Percentiles rank a stretch among this genome's conserved stretches.
These are phyloP conservation scores for Sanghuangporus weigelae DNA, from an alignment of 1,284 basidiomycete species.

Conservation along the genomic window DNA sequence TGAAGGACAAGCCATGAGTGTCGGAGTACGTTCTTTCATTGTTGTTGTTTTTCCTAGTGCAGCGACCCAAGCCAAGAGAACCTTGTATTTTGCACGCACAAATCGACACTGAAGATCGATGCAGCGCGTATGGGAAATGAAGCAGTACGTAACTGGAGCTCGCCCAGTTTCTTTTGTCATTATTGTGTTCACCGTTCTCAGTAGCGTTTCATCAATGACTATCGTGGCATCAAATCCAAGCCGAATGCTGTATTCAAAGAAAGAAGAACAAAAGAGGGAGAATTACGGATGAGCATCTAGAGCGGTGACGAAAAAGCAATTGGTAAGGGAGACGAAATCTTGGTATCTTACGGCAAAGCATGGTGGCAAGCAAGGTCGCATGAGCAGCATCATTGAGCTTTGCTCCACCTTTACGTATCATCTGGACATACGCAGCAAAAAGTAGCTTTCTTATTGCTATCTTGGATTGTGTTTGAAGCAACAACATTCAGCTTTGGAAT, in stretches of 20 bases:
- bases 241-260: conserved; percentile 78
- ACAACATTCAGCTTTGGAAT: background rate
- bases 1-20: conserved; percentile 28
- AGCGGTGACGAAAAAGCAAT: conserved; percentile 48
- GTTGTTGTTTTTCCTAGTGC: background rate
- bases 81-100: background rate
- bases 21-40: conserved; percentile 40
- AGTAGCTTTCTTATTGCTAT: background rate
- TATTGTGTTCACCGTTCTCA: background rate
- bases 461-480: background rate
- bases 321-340: conserved; percentile 78
- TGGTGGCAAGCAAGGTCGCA: conserved; percentile 65
- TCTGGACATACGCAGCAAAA: background rate
- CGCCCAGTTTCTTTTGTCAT: background rate
- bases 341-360: conserved; percentile 91
- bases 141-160: conserved; percentile 28
- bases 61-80: background rate
- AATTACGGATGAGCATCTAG: conserved; percentile 76
- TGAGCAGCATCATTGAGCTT: background rate
- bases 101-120: conserved; percentile 44
- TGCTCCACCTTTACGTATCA: background rate
- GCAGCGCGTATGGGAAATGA: conserved; percentile 78
- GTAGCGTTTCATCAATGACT: conserved; percentile 80
- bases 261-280: conserved; percentile 46
- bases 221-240: conserved; percentile 59